Conservation (phyloP, 1,284 basidiomycete species). For the Apiotrichum brassicae region DNA sequence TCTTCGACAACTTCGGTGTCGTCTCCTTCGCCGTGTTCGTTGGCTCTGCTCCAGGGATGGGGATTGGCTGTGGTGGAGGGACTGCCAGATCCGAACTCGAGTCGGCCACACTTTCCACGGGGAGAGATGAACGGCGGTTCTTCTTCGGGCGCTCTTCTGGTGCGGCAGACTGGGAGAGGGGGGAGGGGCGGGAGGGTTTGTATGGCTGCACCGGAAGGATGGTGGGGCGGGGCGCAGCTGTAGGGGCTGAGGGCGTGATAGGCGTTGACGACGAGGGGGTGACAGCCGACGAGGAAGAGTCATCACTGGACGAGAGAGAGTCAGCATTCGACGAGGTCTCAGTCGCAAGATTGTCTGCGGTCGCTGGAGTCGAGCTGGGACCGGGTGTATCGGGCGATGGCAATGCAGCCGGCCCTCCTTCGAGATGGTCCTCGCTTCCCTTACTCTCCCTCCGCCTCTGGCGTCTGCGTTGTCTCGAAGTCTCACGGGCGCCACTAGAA, state of each 20-base stretch:
- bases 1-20: too few relatives aligned
- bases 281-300: neutral
- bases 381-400: too few relatives aligned
- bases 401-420: too few relatives aligned
- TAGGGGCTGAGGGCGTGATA: neutral
- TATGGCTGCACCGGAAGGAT: constrained; percentile 6
- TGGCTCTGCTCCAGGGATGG: neutral
- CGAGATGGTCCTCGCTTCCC: too few relatives aligned
- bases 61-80: neutral
- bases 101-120: neutral
- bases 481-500: too few relatives aligned
- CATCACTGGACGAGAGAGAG: neutral
- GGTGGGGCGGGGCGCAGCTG: neutral
- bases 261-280: neutral
- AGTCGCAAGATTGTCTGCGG: too few relatives aligned
- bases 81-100: neutral
- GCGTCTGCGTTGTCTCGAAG: too few relatives aligned
- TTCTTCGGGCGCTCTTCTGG: constrained; percentile 2
- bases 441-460: too few relatives aligned
- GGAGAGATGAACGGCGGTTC: constrained; percentile 1
- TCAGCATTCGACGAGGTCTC: neutral
- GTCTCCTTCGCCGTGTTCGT: neutral
- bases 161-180: constrained; percentile 16
- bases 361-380: too few relatives aligned
- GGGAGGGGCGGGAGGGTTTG: constrained; percentile 27